Base-by-base conservation (phyloP, 75 land plant genomes). In the Pinus tabuliformis region DNA sequence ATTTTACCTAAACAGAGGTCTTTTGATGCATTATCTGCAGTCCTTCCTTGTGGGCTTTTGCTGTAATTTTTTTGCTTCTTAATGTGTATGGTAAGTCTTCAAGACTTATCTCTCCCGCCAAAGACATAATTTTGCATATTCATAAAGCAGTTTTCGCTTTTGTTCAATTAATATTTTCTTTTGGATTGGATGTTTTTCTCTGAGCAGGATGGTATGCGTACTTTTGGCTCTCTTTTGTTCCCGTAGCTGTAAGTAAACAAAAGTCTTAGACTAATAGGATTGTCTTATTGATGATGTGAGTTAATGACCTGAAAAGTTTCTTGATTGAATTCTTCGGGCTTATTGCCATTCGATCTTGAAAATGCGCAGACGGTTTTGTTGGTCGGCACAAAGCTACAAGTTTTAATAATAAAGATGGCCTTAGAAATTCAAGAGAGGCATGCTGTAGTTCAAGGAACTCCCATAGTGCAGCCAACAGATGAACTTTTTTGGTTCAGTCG, bases 301-400 rank as follows among this genome's bases (percentile, higher is more conserved):
- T 20, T 42, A n/a, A 42, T 68, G 18, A 42, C 0, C 54, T 49
- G 54, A 12, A 49, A 49, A 49, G 54, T 42, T 68, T n/a, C 21
- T 22, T 42, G 21, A n/a, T 39, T 18, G 22, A 21, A 7, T 71
- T 22, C 37, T 15, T 22, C 1, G 49, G 33, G 52, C 49, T 68
- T 42, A 42, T 39, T 68, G 22, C 4, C 52, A 37, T 30, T 42
- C 42, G 17, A 21, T 65, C 49, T 2, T 28, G 16, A 37, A 14
- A 16, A 22, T 57, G 17, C 76, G 37, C 87, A 90, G 92, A 61
- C 87, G 52, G 73, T 87, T 9, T 74, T 89, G 36, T 52, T 64
- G 9, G 84, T 91, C 1, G 93, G 93, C 16, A 62, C 93, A 14
- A 88, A 91, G 77, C 80, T 91, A 18, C 84, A 91, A 74, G 85